Conservation (phyloP, 805 yeast species). For the Zygoascus bituminiphila region DNA sequence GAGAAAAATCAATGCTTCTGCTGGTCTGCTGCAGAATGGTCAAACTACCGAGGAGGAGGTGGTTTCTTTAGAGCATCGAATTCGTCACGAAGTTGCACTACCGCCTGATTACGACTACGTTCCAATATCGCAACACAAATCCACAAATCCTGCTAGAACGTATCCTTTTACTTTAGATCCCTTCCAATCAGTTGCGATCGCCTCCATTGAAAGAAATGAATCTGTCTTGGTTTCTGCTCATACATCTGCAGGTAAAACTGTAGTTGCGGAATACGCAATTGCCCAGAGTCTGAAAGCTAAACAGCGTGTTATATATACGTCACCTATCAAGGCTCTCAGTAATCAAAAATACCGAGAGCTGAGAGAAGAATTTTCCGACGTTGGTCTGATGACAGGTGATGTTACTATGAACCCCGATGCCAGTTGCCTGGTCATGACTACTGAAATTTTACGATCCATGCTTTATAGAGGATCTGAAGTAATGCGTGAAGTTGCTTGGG, state of each 20-base stretch:
- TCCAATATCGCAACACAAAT: conserved; percentile 83
- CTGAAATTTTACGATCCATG: conserved; percentile 96
- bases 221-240: conserved; percentile 96
- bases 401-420: conserved; percentile 98
- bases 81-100: conserved; percentile 93
- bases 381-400: conserved; percentile 98
- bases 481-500: conserved; percentile 99
- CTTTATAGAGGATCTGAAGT: conserved; percentile 94
- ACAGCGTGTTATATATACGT: conserved; percentile 90
- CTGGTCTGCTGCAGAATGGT: conserved; percentile 48
- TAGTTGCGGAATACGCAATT: conserved; percentile 94
- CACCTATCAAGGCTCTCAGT: conserved; percentile 91
- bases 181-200: conserved; percentile 92
- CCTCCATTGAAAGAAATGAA: conserved; percentile 91
- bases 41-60: conserved; percentile 37
- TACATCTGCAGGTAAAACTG: conserved; percentile 96
- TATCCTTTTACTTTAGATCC: conserved; percentile 95
- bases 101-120: conserved; percentile 85
- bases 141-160: conserved; percentile 70
- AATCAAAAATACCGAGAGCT: conserved; percentile 92
- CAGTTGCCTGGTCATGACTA: conserved; percentile 96
- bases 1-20: conserved; percentile 77
- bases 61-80: conserved; percentile 80
- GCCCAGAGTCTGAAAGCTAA: conserved; percentile 89
- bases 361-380: conserved; percentile 89